Evolutionary conservation across 371 early-diverging fungal species (phyloP).

Genomic region (Actinomortierella wolfii): DNA sequence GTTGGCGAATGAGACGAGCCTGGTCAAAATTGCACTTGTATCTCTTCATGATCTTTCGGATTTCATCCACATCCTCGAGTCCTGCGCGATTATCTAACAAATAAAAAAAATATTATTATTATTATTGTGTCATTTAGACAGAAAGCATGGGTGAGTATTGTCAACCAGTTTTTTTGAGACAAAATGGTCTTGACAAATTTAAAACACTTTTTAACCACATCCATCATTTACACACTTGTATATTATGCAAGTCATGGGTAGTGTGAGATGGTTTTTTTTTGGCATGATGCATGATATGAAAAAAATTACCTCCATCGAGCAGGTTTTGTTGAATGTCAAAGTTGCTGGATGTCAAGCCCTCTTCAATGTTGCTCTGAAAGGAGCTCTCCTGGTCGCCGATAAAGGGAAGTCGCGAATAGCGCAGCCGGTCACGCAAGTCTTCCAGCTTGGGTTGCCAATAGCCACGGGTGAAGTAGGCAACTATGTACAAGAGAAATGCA

Average conservation of each 20-base stretch:
- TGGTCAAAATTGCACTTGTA: conserved; percentile 79
- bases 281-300: no score
- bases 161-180: not conserved
- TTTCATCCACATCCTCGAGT: conserved; percentile 74
- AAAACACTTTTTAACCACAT: no score
- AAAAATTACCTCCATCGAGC: conserved; percentile 50
- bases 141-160: no score
- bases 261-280: no score
- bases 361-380: conserved; percentile 67
- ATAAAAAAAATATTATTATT: not conserved
- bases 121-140: no score
- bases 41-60: conserved; percentile 75
- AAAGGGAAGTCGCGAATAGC: conserved; percentile 34
- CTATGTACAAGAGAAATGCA: conserved; percentile 19
- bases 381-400: conserved; percentile 47
- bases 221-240: no score
- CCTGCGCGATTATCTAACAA: conserved; percentile 67
- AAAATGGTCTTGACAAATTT: not conserved
- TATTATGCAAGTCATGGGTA: no score
- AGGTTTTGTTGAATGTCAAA: conserved; percentile 77
- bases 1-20: conserved; percentile 79
- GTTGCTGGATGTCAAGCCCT: conserved; percentile 72
- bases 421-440: conserved; percentile 8
- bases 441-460: conserved; percentile 34
- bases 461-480: conserved; percentile 19